Base-by-base conservation (phyloP, 2,329 filamentous ascomycete species). In the Microascus cirrosus region DNA sequence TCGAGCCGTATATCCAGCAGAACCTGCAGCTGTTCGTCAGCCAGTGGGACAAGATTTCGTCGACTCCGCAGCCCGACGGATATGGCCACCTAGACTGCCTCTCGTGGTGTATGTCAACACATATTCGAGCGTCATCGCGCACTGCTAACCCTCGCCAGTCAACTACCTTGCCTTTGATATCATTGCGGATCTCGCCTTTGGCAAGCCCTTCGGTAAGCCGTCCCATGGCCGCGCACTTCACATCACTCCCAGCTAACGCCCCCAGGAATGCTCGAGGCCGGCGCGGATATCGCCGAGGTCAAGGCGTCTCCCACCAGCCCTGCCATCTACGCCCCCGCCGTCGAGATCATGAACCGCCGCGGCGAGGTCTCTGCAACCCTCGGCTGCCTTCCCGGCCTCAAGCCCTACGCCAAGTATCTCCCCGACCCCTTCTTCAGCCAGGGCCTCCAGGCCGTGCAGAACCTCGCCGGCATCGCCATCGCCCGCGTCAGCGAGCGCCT, bases 401-500 rank as follows among this genome's bases (percentile, higher is more conserved):
- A 89, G 69, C 89, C 90, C 0, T 95, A 83, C 63, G 91, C 90
- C 20, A 84, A 83, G 64, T 93, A 86, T 70, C 72, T 95, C 11
- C 90, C 90, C 0, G 90, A 95, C 66, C 80, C 85, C 1, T 95
- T 95, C 76, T 95, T 94, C 76, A 79, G 73, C 63, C 75, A 88
- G 61, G 90, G 90, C 12, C 73, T 93, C 34, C 73, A 81, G 48
- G 89, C 89, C 0, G 87, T 96, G 0, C 74, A 91, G 66, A 85
- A 90, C 65, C 80, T 96, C 2, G 89, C 90, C 0, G 91, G 91
- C 48, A 96, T 96, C 63, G 92, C 91, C 34, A 86, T 93, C 58
- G 90, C 91, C 1, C 81, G 89, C 5, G 92, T 96, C 55, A 85
- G 85, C 62, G 77, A 82, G 20, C 82, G 91, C 18, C 76, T 95